These are phyloP conservation scores for Adenanthera pavonina DNA, from an alignment of 306 rosid genomes.

Conservation along the genomic window DNA sequence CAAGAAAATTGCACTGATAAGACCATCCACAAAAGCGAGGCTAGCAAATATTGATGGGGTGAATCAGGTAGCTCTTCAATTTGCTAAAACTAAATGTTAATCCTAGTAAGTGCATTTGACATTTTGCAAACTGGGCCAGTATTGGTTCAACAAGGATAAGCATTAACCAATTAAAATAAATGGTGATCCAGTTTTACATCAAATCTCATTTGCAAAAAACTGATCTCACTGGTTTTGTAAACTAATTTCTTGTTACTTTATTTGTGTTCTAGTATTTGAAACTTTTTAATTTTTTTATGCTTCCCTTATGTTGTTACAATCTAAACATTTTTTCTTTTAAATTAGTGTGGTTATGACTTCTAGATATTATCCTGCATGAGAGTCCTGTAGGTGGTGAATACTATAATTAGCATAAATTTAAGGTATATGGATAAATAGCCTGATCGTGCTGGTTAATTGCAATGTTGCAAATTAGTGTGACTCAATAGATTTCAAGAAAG, in stretches of 20 bases:
- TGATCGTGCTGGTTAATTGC: background rate
- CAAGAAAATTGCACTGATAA: slow-evolving; percentile 68
- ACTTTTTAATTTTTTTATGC: background rate
- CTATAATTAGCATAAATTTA: slow-evolving; percentile 7
- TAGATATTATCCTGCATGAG: slow-evolving; percentile 27
- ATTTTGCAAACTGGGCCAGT: slow-evolving; percentile 11
- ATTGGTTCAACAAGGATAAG: slow-evolving; percentile 17
- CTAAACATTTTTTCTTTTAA: too few species aligned
- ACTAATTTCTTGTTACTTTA: slow-evolving; percentile 13
- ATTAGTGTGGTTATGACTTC: too few species aligned
- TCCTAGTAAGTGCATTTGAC: background rate
- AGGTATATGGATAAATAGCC: slow-evolving; percentile 6
- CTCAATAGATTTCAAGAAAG: slow-evolving; percentile 13
- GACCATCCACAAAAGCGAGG: slow-evolving; percentile 92
- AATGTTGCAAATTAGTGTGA: background rate
- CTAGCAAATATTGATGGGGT: slow-evolving; percentile 89
- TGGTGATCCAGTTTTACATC: background rate
- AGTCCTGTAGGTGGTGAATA: slow-evolving; percentile 15
- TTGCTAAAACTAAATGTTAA: background rate
- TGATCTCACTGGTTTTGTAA: slow-evolving; percentile 32
- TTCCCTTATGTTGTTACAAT: slow-evolving; percentile 7
- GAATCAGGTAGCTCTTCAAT: slow-evolving; percentile 71
- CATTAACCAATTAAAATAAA: slow-evolving; percentile 8
- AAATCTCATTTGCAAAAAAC: slow-evolving; percentile 1
- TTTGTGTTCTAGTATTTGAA: slow-evolving; percentile 9